phyloP scores from a whole-genome alignment of 768 basidiomycete species.

The Macrolepiota fuliginosa region DNA sequence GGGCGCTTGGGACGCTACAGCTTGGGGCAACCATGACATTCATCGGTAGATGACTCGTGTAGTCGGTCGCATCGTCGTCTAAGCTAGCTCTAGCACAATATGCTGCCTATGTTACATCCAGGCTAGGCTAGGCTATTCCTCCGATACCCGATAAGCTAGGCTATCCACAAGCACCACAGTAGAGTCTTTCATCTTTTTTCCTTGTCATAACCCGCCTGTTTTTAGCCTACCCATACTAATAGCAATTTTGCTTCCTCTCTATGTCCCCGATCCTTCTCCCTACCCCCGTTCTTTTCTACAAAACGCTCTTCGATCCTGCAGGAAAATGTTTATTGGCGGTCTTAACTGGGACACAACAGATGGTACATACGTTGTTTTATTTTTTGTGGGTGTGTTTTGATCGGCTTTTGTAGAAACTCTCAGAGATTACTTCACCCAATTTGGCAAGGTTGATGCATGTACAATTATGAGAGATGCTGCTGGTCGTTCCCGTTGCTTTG shows the following conservation, averaged over 20 bases:
- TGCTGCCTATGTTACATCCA: slow-evolving; percentile 64
- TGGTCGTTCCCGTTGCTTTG: slow-evolving; percentile 95
- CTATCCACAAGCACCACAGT: slow-evolving; percentile 58
- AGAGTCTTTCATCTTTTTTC: slow-evolving; percentile 61
- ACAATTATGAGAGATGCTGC: slow-evolving; percentile 98
- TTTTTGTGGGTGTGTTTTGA: slow-evolving; percentile 35
- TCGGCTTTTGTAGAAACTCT: slow-evolving; percentile 60
- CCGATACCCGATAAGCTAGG: slow-evolving; percentile 17
- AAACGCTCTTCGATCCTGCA: slow-evolving; percentile 39
- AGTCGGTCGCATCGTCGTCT: slow-evolving; percentile 54
- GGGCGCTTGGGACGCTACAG: slow-evolving; percentile 15
- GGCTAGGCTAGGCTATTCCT: slow-evolving; percentile 60
- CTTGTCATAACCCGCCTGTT: slow-evolving; percentile 60
- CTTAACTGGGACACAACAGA: slow-evolving; percentile 99
- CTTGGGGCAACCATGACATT: slow-evolving; percentile 25
- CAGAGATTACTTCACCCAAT: slow-evolving; percentile 90
- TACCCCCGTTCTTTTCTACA: slow-evolving; percentile 17
- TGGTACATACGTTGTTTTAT: slow-evolving; percentile 63
- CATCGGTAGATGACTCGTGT: slow-evolving; percentile 53
- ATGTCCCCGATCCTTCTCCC: slow-evolving; percentile 29
- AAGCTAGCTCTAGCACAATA: slow-evolving; percentile 75
- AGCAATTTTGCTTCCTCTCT: slow-evolving; percentile 56
- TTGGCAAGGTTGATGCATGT: slow-evolving; percentile 95
- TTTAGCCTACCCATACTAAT: slow-evolving; percentile 82
- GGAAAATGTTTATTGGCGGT: slow-evolving; percentile 99